Evolutionary conservation across 192 early-diverging fungal genomes (phyloP).

Genomic region (Coemansia sp.): DNA sequence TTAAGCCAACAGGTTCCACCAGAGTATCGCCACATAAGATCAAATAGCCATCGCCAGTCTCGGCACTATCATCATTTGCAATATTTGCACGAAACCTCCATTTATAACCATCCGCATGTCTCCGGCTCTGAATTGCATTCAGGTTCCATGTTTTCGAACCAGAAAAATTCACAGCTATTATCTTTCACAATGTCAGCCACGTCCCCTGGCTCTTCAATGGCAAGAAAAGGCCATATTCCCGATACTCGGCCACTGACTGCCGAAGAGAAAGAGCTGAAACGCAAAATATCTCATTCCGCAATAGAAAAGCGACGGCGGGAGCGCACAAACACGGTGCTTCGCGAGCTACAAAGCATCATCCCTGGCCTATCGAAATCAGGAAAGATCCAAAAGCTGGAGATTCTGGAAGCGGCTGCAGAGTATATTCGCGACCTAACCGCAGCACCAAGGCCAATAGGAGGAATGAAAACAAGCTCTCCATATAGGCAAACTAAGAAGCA

Average conservation of each 20-base stretch:
- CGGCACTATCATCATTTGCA: background rate
- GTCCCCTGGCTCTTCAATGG: background rate
- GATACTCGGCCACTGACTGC: constrained; percentile 35
- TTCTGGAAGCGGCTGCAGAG: constrained; percentile 51
- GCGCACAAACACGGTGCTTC: constrained; percentile 83
- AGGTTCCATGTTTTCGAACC: background rate
- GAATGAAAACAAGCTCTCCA: background rate
- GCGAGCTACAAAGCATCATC: constrained; percentile 74
- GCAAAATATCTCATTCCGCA: constrained; percentile 85
- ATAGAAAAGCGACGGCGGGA: constrained; percentile 87
- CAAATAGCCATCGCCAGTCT: background rate
- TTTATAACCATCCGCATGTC: background rate
- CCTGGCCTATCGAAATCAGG: constrained; percentile 57
- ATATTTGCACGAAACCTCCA: background rate
- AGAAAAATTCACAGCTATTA: too few relatives aligned
- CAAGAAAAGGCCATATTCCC: background rate
- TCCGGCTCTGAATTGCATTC: background rate
- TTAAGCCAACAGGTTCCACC: background rate
- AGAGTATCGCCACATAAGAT: background rate
- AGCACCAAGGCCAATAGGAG: background rate
- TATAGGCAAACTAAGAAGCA: background rate
- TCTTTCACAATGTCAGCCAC: background rate
- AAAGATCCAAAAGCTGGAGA: constrained; percentile 55
- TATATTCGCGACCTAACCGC: constrained; percentile 44
- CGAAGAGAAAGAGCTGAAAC: constrained; percentile 65